Evolutionary conservation across 2,329 filamentous ascomycete species (phyloP), one percentile per base, ranked within the genome.

Genomic region (Aureobasidium melanogenum): DNA sequence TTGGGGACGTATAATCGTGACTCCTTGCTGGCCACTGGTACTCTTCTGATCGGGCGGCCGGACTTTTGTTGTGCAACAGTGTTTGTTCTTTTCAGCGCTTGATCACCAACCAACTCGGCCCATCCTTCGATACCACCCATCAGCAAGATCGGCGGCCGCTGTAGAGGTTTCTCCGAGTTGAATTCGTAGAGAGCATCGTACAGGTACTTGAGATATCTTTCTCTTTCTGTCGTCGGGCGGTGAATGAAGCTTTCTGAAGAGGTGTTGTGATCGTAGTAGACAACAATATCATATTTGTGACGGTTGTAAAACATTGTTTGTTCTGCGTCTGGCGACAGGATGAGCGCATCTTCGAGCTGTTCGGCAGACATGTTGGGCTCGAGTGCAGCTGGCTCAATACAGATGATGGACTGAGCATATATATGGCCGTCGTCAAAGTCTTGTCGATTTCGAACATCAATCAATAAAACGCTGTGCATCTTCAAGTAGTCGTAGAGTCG

Each of bases 401-500:
- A 99, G 47, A 99, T 90, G 41, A 91, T 89, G 6, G 84, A 87
- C 61, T 86, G 86, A 6, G 88, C 86, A 77, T 88, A 88, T 65
- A 99, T 91, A 71, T 99, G 94, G 0, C 94, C 94, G 51, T 87
- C 82, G 67, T 97, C 91, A 70, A 89, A 99, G 9, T 88, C 84
- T 58, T 88, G 84, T 28, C 94, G 86, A 61, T 83, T 79, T 41
- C 94, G 86, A 44, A 97, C 85, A 72, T 99, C 94, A 65, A 99
- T 91, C 26, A 97, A 73, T 14, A 99, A 76, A 26, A 97, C 80
- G 63, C 75, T 85, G 75, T 75, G 91, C 62, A 79, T 77, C 61
- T 81, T 79, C 69, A 96, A 83, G 61, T 88, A 88, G 50, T 86
- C 82, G 63, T 87, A 82, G 1, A 99, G 79, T 59, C 88, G 84